These are phyloP conservation scores for Dioszegia hungarica DNA, from an alignment of 768 basidiomycete genomes.

Conservation along the genomic window DNA sequence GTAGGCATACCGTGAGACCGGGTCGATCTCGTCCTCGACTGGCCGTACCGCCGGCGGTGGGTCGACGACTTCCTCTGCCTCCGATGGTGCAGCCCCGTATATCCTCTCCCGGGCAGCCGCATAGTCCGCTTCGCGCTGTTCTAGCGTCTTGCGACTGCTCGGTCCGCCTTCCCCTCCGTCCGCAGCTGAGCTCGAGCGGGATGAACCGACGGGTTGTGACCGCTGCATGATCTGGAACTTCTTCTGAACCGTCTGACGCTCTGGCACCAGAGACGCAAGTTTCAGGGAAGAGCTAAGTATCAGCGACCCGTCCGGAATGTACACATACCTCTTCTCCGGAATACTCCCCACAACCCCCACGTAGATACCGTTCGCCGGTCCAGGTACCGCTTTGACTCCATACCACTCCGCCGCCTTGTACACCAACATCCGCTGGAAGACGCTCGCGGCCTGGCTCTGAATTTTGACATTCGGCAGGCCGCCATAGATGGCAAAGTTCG, in stretches of 20 bases:
- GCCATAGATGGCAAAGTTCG: neutral
- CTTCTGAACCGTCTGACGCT: slow-evolving; percentile 17
- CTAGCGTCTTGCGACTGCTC: slow-evolving; percentile 27
- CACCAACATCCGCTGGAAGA: slow-evolving; percentile 41
- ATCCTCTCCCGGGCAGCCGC: slow-evolving; percentile 32
- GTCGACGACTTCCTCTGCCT: neutral
- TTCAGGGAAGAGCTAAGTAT: slow-evolving; percentile 16
- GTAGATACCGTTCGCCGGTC: slow-evolving; percentile 22
- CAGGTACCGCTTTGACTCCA: slow-evolving; percentile 35
- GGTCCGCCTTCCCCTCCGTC: slow-evolving; percentile 11
- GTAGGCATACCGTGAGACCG: slow-evolving; percentile 27
- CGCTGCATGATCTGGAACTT: slow-evolving; percentile 39
- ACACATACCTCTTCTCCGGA: slow-evolving; percentile 26
- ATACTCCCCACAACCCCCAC: slow-evolving; percentile 26
- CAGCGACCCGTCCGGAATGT: neutral
- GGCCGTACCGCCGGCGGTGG: neutral
- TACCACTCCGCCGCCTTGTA: slow-evolving; percentile 47
- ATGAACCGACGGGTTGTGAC: neutral
- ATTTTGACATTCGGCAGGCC: slow-evolving; percentile 8
- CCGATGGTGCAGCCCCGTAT: slow-evolving; percentile 14
- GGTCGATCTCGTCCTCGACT: slow-evolving; percentile 30
- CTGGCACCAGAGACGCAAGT: slow-evolving; percentile 25
- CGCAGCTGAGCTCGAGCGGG: slow-evolving; percentile 7
- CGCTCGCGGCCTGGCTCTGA: slow-evolving; percentile 22
- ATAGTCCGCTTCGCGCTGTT: slow-evolving; percentile 40